Conservation (phyloP, 2,329 filamentous ascomycete genomes). For the Epichloe festucae region DNA sequence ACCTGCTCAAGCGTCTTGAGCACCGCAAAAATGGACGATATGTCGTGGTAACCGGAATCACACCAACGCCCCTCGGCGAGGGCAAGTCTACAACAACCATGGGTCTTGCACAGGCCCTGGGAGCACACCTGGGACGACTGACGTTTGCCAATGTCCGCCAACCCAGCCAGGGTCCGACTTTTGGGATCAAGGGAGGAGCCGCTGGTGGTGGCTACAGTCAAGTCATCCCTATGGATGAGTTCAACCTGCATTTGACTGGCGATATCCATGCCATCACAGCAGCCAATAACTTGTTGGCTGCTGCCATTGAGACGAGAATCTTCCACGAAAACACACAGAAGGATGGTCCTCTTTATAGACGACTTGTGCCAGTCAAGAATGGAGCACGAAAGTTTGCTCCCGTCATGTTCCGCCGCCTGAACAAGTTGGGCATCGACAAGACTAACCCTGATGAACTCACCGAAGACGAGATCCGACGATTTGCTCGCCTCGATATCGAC, state of each 20-base stretch:
- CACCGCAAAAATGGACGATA: constrained; percentile 86
- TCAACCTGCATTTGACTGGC: constrained; percentile 93
- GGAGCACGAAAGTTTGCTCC: constrained; percentile 77
- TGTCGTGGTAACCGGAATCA: constrained; percentile 88
- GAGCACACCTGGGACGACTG: constrained; percentile 74
- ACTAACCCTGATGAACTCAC: constrained; percentile 85
- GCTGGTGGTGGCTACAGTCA: constrained; percentile 97
- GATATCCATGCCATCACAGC: constrained; percentile 97
- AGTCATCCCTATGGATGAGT: constrained; percentile 99
- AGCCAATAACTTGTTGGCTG: constrained; percentile 91
- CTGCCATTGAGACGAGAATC: constrained; percentile 93
- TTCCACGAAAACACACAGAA: constrained; percentile 97
- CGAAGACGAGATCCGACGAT: constrained; percentile 72
- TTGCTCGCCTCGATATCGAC: constrained; percentile 93
- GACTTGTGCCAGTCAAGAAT: constrained; percentile 80
- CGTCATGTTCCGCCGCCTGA: constrained; percentile 82
- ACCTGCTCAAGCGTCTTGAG: constrained; percentile 66
- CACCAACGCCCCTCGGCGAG: constrained; percentile 89
- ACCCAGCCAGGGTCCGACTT: constrained; percentile 92
- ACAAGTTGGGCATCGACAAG: constrained; percentile 94
- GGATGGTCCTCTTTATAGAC: constrained; percentile 73
- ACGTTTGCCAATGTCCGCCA: constrained; percentile 96
- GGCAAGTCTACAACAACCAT: constrained; percentile 98
- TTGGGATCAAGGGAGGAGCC: constrained; percentile 97
- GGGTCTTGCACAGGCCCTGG: constrained; percentile 84